Conservation (phyloP, 2,329 filamentous ascomycete genomes). For the Gyromitra esculenta region DNA sequence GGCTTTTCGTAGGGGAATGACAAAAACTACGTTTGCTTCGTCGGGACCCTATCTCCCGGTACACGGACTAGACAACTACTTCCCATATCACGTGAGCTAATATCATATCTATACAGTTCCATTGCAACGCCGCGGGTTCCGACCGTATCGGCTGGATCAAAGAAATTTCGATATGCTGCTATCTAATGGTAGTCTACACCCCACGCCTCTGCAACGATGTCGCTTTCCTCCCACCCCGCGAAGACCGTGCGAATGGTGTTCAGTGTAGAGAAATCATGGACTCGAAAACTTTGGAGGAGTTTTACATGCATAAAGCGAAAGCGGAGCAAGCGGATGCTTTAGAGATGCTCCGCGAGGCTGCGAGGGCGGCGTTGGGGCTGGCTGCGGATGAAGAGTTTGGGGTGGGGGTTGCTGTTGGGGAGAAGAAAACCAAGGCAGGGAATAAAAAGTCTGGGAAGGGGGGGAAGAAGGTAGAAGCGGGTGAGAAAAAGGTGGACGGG, state of each 20-base stretch:
- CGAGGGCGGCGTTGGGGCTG: slow-evolving; percentile 51
- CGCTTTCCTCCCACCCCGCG: slow-evolving; percentile 82
- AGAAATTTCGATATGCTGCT: slow-evolving; percentile 88
- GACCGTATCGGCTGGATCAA: slow-evolving; percentile 87
- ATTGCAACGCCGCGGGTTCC: slow-evolving; percentile 59
- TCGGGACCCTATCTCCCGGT: slow-evolving; percentile 2
- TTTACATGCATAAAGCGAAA: slow-evolving; percentile 58
- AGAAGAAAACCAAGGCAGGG: slow-evolving; percentile 50
- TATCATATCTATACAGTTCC: slow-evolving; percentile 64
- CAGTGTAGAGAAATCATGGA: slow-evolving; percentile 76
- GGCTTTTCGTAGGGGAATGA: slow-evolving; percentile 30
- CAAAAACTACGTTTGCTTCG: not conserved
- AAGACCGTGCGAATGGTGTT: slow-evolving; percentile 79
- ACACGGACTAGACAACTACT: not conserved
- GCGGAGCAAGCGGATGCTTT: slow-evolving; percentile 68
- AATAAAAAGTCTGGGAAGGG: slow-evolving; percentile 52
- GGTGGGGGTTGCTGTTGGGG: slow-evolving; percentile 19
- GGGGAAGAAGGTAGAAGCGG: slow-evolving; percentile 46
- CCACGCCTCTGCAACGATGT: slow-evolving; percentile 87
- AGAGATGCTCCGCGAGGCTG: slow-evolving; percentile 69
- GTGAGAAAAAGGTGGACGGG: slow-evolving; percentile 52
- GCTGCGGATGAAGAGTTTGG: slow-evolving; percentile 16
- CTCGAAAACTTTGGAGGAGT: slow-evolving; percentile 65
- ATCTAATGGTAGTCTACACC: slow-evolving; percentile 92
- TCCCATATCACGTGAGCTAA: slow-evolving; percentile 18